These are phyloP conservation scores for Geotrichum candidum DNA, from an alignment of 1,139 yeast genomes.

Conservation along the genomic window DNA sequence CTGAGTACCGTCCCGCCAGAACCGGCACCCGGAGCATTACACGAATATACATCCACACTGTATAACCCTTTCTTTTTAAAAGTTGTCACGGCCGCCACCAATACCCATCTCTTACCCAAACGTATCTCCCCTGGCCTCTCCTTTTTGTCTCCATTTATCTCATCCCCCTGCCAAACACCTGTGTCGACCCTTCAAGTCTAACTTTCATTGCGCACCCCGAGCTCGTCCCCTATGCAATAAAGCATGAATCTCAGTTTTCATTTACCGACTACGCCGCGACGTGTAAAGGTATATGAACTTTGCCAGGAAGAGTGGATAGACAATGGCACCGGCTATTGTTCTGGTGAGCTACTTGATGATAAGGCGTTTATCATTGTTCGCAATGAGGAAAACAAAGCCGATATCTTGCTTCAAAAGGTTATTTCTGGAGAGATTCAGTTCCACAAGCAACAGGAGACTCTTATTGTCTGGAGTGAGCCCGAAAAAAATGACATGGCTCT, in stretches of 20 bases:
- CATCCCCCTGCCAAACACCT: not conserved
- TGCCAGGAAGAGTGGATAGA: conserved; percentile 86
- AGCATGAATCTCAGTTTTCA: conserved; percentile 20
- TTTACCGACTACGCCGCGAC: conserved; percentile 48
- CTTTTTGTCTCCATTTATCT: not conserved
- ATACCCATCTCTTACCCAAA: not conserved
- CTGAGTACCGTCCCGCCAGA: not conserved
- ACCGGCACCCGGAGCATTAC: not conserved
- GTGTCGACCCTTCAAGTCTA: not conserved
- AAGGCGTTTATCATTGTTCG: conserved; percentile 65
- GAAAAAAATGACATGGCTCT: conserved; percentile 79
- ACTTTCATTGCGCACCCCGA: not conserved
- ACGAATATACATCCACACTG: not conserved
- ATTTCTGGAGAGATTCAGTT: conserved; percentile 74
- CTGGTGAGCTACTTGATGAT: conserved; percentile 50
- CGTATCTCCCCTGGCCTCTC: not conserved
- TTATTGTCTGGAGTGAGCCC: conserved; percentile 88
- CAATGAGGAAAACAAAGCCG: conserved; percentile 58
- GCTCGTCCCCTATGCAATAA: not conserved
- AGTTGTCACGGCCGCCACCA: not conserved
- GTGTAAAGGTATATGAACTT: conserved; percentile 84
- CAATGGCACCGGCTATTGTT: conserved; percentile 87
- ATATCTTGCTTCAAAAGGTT: conserved; percentile 56
- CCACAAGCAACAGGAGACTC: conserved; percentile 90
- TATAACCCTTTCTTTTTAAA: not conserved